A percentile compares a stretch with the other conserved stretches of the same genome.
Conservation (phyloP, 2,329 filamentous ascomycete genomes). For the Tolypocladium sp. region DNA sequence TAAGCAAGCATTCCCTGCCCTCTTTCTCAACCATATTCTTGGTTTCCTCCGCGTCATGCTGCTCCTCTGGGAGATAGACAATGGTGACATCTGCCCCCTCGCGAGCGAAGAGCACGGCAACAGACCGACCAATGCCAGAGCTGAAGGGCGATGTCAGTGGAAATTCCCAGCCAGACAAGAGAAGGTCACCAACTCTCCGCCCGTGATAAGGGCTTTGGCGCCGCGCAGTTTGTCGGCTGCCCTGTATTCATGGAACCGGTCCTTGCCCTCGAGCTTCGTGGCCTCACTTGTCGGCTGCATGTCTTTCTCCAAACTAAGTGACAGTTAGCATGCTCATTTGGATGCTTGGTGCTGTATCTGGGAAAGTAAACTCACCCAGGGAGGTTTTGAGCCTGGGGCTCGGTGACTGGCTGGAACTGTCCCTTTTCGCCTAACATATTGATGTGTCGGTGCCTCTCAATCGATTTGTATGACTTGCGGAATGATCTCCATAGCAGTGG, state of each 20-base stretch:
- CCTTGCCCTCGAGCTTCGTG: conserved; percentile 29
- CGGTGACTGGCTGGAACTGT: conserved; percentile 22
- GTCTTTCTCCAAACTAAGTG: conserved; percentile 22
- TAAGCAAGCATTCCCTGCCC: conserved; percentile 34
- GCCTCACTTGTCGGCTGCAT: conserved; percentile 29
- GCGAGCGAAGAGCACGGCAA: conserved; percentile 46
- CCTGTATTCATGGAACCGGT: conserved; percentile 24
- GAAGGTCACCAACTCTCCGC: conserved; percentile 37
- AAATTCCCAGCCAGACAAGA: not conserved
- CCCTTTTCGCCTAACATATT: conserved; percentile 23
- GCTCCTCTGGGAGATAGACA: conserved; percentile 45
- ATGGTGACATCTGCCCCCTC: conserved; percentile 50
- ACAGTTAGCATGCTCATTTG: not conserved
- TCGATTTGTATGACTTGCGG: not conserved
- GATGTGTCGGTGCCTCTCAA: conserved; percentile 20
- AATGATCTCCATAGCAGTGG: not conserved
- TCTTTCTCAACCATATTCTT: conserved; percentile 42
- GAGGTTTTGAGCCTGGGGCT: conserved; percentile 24
- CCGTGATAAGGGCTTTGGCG: conserved; percentile 44
- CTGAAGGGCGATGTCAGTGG: conserved; percentile 14
- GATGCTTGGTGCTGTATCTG: not conserved
- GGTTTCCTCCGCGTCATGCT: conserved; percentile 45
- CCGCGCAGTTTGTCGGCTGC: conserved; percentile 39
- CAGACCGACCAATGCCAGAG: conserved; percentile 44
- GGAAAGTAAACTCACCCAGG: conserved; percentile 20